These are phyloP conservation scores for Pneumocystis canis DNA, from an alignment of 1,139 yeast species.

Conservation along the genomic window DNA sequence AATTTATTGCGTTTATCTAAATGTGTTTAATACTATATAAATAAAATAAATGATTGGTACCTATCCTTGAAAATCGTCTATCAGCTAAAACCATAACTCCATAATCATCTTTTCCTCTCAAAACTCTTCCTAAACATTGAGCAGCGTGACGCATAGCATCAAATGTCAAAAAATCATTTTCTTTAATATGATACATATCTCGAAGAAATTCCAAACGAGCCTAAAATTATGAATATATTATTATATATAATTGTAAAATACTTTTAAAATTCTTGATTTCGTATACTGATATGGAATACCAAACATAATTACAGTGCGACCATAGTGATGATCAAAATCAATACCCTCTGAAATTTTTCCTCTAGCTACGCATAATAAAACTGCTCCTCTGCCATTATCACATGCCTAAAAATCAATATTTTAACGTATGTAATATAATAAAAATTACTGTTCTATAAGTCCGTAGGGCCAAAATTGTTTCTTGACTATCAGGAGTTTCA, in stretches of 20 bases:
- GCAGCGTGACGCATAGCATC: constrained; percentile 99
- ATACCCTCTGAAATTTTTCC: constrained; percentile 98
- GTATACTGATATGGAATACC: constrained; percentile 97
- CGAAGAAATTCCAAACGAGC: constrained; percentile 87
- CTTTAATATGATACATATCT: constrained; percentile 82
- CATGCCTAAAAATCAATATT: constrained; percentile 40
- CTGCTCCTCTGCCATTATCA: constrained; percentile 94
- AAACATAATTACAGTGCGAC: constrained; percentile 93
- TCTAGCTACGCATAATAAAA: constrained; percentile 89
- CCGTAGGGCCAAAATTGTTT: constrained; percentile 85
- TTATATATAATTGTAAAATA: neutral
- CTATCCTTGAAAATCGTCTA: constrained; percentile 50
- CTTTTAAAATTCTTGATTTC: constrained; percentile 78
- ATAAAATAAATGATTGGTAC: neutral
- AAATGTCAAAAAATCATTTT: constrained; percentile 85
- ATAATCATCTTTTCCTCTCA: constrained; percentile 95
- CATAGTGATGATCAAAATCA: constrained; percentile 97
- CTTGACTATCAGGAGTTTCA: constrained; percentile 99
- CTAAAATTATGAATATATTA: constrained; percentile 3
- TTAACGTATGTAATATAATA: neutral
- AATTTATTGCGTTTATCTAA: constrained; percentile 62
- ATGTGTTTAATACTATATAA: neutral
- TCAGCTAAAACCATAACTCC: constrained; percentile 98
- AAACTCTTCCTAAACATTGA: constrained; percentile 90
- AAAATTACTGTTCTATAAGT: constrained; percentile 53